phyloP scores from a whole-genome alignment of 495 filamentous ascomycete species.

The Tuber borchii region DNA sequence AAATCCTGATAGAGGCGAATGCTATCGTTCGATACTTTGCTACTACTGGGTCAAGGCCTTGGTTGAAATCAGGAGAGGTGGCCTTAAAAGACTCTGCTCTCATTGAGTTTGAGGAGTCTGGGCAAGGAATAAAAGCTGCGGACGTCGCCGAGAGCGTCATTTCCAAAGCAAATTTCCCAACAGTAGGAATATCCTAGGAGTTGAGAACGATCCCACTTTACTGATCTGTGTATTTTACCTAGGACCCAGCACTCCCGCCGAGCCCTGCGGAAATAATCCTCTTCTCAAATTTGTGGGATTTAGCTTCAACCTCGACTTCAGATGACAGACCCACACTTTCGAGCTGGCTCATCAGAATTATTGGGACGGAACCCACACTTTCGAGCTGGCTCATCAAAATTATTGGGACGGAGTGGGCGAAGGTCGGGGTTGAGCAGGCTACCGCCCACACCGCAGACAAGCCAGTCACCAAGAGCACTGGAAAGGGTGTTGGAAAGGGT shows the following conservation, averaged over 20 bases:
- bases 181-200: neutral
- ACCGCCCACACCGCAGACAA: conserved; percentile 28
- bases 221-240: neutral
- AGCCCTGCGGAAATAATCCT: conserved; percentile 40
- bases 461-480: conserved; percentile 7
- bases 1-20: conserved; percentile 39
- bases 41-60: conserved; percentile 28
- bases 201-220: conserved; percentile 8
- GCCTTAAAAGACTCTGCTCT: conserved; percentile 37
- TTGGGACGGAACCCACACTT: conserved; percentile 23
- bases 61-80: conserved; percentile 26
- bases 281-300: conserved; percentile 39
- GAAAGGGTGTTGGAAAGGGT: conserved; percentile 9
- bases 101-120: conserved; percentile 41
- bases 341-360: conserved; percentile 33
- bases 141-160: conserved; percentile 29
- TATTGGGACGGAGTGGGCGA: conserved; percentile 32
- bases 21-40: conserved; percentile 42
- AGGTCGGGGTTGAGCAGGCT: conserved; percentile 38
- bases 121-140: conserved; percentile 19
- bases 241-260: conserved; percentile 29
- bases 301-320: conserved; percentile 21
- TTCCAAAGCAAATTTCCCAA: conserved; percentile 27
- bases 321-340: conserved; percentile 20
- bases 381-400: conserved; percentile 33